phyloP scores from a whole-genome alignment of 805 yeast species.

The Debaryomyces tyrocola region DNA sequence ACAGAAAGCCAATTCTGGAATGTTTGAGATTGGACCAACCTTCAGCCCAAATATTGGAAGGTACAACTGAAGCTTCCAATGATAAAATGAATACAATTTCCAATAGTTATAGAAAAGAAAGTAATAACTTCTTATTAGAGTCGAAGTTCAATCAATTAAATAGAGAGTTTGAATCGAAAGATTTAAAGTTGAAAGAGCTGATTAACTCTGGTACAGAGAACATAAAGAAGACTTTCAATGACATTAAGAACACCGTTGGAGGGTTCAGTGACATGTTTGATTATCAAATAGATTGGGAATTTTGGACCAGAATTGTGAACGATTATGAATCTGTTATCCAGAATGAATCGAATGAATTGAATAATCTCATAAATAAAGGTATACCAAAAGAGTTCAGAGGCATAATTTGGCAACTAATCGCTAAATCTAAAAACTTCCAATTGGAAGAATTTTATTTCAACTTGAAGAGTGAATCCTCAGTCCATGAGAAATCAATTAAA shows the following conservation, averaged over 20 bases:
- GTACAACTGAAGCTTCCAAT: constrained; percentile 6
- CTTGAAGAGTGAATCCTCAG: constrained; percentile 49
- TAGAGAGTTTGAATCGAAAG: constrained; percentile 49
- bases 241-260: constrained; percentile 50
- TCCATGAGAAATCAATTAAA: constrained; percentile 72
- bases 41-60: constrained; percentile 11
- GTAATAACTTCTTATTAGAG: constrained; percentile 53
- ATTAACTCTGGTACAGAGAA: constrained; percentile 38
- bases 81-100: constrained; percentile 15
- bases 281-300: constrained; percentile 67
- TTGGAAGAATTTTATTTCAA: constrained; percentile 59
- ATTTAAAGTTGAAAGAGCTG: constrained; percentile 50
- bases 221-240: constrained; percentile 43
- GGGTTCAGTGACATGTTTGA: constrained; percentile 34
- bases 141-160: constrained; percentile 59
- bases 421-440: constrained; percentile 70
- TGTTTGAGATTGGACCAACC: constrained; percentile 22
- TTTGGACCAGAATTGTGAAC: constrained; percentile 82
- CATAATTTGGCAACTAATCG: constrained; percentile 87
- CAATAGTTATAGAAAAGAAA: constrained; percentile 16
- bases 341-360: constrained; percentile 58
- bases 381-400: constrained; percentile 86
- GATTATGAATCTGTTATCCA: constrained; percentile 71
- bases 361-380: constrained; percentile 66
- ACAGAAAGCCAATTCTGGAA: constrained; percentile 27